These are phyloP conservation scores for Coniferiporia weirii DNA, from an alignment of 1,284 basidiomycete species.

Conservation along the genomic window DNA sequence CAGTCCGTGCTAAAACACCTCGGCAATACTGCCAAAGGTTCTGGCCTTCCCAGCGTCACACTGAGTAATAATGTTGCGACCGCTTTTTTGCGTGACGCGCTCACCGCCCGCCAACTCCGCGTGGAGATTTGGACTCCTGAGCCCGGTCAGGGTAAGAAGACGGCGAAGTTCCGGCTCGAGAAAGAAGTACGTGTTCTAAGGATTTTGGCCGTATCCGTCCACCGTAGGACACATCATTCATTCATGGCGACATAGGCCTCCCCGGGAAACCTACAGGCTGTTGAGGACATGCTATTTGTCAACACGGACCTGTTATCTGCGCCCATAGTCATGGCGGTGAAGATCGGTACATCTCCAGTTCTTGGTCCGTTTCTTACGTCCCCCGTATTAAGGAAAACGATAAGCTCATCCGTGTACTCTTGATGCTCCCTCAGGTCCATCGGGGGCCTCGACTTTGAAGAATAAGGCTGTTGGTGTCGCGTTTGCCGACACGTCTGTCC, in stretches of 20 bases:
- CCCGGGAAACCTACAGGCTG: slow-evolving; percentile 89
- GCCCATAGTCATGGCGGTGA: slow-evolving; percentile 90
- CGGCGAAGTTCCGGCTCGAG: slow-evolving; percentile 65
- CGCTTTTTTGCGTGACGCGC: slow-evolving; percentile 81
- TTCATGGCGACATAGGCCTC: slow-evolving; percentile 57
- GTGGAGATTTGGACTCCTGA: slow-evolving; percentile 91
- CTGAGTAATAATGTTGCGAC: slow-evolving; percentile 82
- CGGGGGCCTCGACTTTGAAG: slow-evolving; percentile 43
- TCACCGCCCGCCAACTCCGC: slow-evolving; percentile 87
- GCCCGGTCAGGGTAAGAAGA: slow-evolving; percentile 69
- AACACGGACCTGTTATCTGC: slow-evolving; percentile 80
- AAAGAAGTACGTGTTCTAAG: slow-evolving; percentile 58
- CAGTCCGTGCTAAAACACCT: slow-evolving; percentile 83
- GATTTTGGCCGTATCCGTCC: slow-evolving; percentile 6
- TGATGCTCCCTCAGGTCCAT: slow-evolving; percentile 20
- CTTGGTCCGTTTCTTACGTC: slow-evolving; percentile 4
- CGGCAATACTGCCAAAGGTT: slow-evolving; percentile 51
- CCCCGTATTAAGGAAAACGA: not conserved
- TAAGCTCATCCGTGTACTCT: not conserved
- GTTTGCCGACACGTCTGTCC: slow-evolving; percentile 71
- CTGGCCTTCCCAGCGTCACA: slow-evolving; percentile 72
- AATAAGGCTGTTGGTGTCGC: slow-evolving; percentile 65
- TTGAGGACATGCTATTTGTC: slow-evolving; percentile 91
- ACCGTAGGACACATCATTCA: too few species aligned
- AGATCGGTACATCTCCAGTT: slow-evolving; percentile 54